phyloP scores from a whole-genome alignment of 495 filamentous ascomycete species.

The Aspergillus conjunctus region DNA sequence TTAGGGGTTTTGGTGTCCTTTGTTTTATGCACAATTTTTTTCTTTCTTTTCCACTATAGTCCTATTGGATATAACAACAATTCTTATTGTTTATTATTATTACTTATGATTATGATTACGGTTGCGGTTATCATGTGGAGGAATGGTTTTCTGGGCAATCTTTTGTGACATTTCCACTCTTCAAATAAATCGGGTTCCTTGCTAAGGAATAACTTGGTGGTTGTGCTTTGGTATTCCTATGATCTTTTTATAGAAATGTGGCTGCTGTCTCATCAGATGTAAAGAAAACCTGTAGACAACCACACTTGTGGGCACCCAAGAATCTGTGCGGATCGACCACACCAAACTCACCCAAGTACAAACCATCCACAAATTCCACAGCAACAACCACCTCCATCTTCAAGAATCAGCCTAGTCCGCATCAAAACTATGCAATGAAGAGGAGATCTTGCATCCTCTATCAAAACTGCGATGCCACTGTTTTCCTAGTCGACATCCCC shows the following conservation, averaged over 20 bases:
- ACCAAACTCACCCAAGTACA: background rate
- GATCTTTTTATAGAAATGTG: background rate
- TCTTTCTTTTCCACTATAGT: conserved; percentile 16
- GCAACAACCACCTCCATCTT: background rate
- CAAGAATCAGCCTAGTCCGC: too few relatives aligned
- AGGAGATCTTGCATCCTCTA: conserved; percentile 48
- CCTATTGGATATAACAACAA: conserved; percentile 27
- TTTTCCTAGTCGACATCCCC: conserved; percentile 66
- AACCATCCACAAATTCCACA: background rate
- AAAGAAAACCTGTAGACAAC: too few relatives aligned
- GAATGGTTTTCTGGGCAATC: too few relatives aligned
- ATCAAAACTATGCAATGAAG: conserved; percentile 2
- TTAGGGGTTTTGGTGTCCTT: conserved; percentile 6
- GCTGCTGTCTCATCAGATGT: too few relatives aligned
- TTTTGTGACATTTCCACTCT: background rate
- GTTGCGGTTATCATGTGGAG: background rate
- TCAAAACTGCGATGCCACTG: conserved; percentile 43
- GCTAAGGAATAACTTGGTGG: background rate
- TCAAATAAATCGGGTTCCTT: background rate
- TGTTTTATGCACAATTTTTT: background rate
- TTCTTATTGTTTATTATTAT: conserved; percentile 24
- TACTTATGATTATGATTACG: conserved; percentile 20
- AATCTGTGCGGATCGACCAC: background rate
- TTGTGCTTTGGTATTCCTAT: background rate
- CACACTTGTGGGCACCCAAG: background rate